These are phyloP conservation scores for Saprolegnia parasitica DNA, from an alignment of 352 stramenopile genomes.

Conservation along the genomic window DNA sequence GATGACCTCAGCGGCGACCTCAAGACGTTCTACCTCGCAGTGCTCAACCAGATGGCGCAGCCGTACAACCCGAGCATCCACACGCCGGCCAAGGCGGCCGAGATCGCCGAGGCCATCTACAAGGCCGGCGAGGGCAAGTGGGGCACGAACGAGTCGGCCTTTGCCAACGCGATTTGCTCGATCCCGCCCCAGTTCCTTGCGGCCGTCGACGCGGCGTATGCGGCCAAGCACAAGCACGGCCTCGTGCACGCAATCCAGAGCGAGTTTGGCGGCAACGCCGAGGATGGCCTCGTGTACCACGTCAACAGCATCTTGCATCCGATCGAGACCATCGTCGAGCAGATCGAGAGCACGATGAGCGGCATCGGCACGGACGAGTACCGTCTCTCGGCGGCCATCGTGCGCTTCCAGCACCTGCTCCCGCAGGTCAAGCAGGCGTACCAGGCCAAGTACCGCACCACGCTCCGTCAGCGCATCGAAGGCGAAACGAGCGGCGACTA, in stretches of 20 bases:
- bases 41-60: conserved; percentile 49
- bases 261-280: conserved; percentile 51
- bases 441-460: conserved; percentile 70
- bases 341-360: conserved; percentile 73
- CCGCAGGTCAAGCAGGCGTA: conserved; percentile 66
- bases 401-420: conserved; percentile 75
- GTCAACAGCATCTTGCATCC: conserved; percentile 56
- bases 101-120: conserved; percentile 57
- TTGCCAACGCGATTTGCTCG: conserved; percentile 53
- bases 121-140: conserved; percentile 59
- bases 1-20: conserved; percentile 62
- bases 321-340: conserved; percentile 50
- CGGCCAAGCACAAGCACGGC: conserved; percentile 58
- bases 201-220: conserved; percentile 49
- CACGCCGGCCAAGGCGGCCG: conserved; percentile 50
- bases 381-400: conserved; percentile 45
- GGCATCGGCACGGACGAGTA: conserved; percentile 67
- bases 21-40: conserved; percentile 63
- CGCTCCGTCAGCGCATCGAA: conserved; percentile 64
- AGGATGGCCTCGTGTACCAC: conserved; percentile 53
- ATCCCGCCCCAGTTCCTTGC: conserved; percentile 52
- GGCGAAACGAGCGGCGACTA: conserved; percentile 41
- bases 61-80: conserved; percentile 53
- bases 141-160: conserved; percentile 57
- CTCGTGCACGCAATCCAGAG: conserved; percentile 57